Evolutionary conservation across 805 yeast species (phyloP).

Genomic region (Starmerella kuoi): DNA sequence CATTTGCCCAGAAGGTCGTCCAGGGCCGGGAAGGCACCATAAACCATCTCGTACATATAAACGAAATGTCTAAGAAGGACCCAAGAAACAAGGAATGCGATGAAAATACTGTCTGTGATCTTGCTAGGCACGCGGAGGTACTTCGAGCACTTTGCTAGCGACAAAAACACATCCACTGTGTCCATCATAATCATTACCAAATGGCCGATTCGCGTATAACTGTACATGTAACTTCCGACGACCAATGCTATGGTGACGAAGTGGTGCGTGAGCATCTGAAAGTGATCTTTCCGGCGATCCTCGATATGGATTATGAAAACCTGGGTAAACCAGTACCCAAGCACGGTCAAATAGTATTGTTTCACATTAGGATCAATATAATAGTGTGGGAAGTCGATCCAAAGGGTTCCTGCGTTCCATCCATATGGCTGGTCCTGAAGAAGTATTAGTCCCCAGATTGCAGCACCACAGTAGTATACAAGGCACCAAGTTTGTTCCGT

Average conservation of each 20-base stretch:
- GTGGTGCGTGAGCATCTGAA: conserved; percentile 82
- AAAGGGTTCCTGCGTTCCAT: conserved; percentile 44
- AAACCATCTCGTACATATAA: conserved; percentile 54
- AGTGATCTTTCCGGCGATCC: conserved; percentile 65
- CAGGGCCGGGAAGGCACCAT: conserved; percentile 40
- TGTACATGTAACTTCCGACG: conserved; percentile 58
- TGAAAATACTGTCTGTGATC: conserved; percentile 58
- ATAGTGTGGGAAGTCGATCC: conserved; percentile 64
- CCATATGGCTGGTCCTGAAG: conserved; percentile 50
- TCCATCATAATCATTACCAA: conserved; percentile 72
- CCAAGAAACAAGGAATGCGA: conserved; percentile 58
- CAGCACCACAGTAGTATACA: conserved; percentile 46
- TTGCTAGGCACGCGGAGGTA: conserved; percentile 46
- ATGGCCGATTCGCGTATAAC: conserved; percentile 68
- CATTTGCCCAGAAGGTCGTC: conserved; percentile 28
- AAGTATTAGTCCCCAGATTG: conserved; percentile 45
- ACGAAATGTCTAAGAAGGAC: conserved; percentile 57
- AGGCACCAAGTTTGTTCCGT: conserved; percentile 80
- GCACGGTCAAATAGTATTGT: conserved; percentile 55
- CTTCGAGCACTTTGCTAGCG: conserved; percentile 64
- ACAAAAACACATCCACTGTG: conserved; percentile 58
- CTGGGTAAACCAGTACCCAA: conserved; percentile 75
- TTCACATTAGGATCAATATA: conserved; percentile 43
- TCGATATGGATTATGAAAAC: conserved; percentile 66
- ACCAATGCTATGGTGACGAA: conserved; percentile 61